Percentiles rank a stretch among this genome's conserved stretches.
Evolutionary conservation across 805 yeast species (phyloP).

Genomic region (Lipomyces mesembrius): DNA sequence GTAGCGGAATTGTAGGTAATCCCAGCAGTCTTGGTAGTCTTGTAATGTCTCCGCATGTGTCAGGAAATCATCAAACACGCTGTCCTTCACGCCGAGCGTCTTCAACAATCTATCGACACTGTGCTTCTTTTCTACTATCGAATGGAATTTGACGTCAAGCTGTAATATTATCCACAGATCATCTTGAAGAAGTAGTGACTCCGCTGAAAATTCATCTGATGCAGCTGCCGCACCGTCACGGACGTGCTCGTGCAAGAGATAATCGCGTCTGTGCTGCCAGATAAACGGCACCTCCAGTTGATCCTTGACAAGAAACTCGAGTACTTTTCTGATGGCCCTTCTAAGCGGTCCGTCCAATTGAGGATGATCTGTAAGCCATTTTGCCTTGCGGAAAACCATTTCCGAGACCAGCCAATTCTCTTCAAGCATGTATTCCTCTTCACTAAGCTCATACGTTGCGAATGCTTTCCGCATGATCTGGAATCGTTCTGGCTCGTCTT

Average conservation of each 20-base stretch:
- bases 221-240: constrained; percentile 44
- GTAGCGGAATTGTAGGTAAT: constrained; percentile 75
- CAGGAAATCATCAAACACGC: constrained; percentile 60
- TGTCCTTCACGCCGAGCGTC: constrained; percentile 61
- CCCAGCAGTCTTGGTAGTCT: constrained; percentile 85
- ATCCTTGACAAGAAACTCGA: constrained; percentile 76
- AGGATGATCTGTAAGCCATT: constrained; percentile 48
- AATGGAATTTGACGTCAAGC: constrained; percentile 86
- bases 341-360: constrained; percentile 54
- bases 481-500: constrained; percentile 90
- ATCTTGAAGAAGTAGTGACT: constrained; percentile 59
- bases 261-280: constrained; percentile 94
- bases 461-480: constrained; percentile 76
- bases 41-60: constrained; percentile 64
- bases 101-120: constrained; percentile 62
- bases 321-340: constrained; percentile 68
- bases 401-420: constrained; percentile 79
- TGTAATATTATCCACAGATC: constrained; percentile 91
- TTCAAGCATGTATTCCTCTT: constrained; percentile 71
- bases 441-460: constrained; percentile 63
- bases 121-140: constrained; percentile 73
- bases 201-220: constrained; percentile 30
- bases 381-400: constrained; percentile 61
- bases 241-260: constrained; percentile 61
- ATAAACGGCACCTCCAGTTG: constrained; percentile 91